These are phyloP conservation scores for Talaromyces islandicus DNA, from an alignment of 2,329 filamentous ascomycete species.

Conservation along the genomic window DNA sequence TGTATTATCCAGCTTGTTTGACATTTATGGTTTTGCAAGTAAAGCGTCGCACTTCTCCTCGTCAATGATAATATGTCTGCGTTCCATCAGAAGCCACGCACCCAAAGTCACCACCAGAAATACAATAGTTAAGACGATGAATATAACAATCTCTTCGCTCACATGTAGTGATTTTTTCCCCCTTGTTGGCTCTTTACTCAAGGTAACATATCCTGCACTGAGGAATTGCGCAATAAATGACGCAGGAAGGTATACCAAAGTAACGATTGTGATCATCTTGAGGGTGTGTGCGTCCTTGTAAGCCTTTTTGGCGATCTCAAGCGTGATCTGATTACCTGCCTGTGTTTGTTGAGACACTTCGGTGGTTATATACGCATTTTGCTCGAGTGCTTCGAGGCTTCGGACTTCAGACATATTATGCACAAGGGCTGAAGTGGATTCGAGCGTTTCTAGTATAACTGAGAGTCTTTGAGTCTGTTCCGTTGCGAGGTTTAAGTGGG, in stretches of 20 bases:
- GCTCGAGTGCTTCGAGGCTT: background rate
- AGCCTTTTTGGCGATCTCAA: background rate
- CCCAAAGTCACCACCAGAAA: background rate
- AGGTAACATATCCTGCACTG: background rate
- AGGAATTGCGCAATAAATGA: background rate
- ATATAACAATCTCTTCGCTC: background rate
- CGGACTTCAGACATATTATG: background rate
- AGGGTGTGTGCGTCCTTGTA: background rate
- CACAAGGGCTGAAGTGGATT: background rate
- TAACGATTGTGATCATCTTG: background rate
- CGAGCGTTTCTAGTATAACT: background rate
- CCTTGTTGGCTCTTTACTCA: background rate
- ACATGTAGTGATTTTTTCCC: background rate
- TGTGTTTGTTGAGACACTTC: background rate
- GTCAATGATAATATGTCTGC: background rate
- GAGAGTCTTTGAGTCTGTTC: background rate
- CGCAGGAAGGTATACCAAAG: background rate
- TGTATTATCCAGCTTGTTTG: background rate
- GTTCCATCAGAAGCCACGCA: background rate
- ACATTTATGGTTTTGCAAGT: background rate
- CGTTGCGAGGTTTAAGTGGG: background rate
- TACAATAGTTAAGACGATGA: background rate
- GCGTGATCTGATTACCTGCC: background rate
- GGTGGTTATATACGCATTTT: background rate
- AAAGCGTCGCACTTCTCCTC: background rate